Base-by-base conservation (phyloP, 495 filamentous ascomycete genomes). In the Venustampulla echinocandica region DNA sequence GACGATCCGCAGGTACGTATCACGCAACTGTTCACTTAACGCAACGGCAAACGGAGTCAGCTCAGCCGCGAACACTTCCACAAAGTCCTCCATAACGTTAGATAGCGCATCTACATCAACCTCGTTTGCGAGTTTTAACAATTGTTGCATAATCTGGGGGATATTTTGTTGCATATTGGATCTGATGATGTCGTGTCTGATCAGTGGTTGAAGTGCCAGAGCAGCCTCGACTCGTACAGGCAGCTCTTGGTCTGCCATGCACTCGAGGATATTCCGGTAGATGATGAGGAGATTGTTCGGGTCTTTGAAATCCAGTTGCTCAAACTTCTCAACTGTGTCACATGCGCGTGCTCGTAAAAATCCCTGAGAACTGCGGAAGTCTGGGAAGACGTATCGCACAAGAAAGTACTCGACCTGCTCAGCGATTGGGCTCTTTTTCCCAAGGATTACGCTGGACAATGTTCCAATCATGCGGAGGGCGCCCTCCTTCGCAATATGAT, bases 51-150 rank as follows among this genome's bases (percentile, higher is more conserved):
- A 98, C 6, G 92, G 92, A 1, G 92, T 98, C 42, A 98, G 74
- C 60, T 98, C 93, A 2, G 85, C 69, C 14, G 92, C 90, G 64
- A 98, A 98, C 0, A 97, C 92, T 63, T 98, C 92, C 41, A 98
- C 92, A 61, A 97, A 97, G 56, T 98, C 93, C 62, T 98, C 92
- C 92, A 95, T 95, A n/a, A 95, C 89, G 55, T 95, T 95, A n/a
- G 89, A 87, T 15, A 95, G 65, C 14, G 89, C 87, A 64, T 95
- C 89, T 41, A 95, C 90, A 55, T 95, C 89, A 35, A 88, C 88
- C 65, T 95, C 89, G 59, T 95, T 95, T 20, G 92, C 90, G 48
- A 98, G 68, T 67, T 97, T 97, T 23, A 98, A 75, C 13, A 98
- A 70, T 64, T 97, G 89, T 65, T 98, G 92, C 92, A 98, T 98